Base-by-base conservation (phyloP, 2,329 filamentous ascomycete genomes). In the Fusarium chuoi region DNA sequence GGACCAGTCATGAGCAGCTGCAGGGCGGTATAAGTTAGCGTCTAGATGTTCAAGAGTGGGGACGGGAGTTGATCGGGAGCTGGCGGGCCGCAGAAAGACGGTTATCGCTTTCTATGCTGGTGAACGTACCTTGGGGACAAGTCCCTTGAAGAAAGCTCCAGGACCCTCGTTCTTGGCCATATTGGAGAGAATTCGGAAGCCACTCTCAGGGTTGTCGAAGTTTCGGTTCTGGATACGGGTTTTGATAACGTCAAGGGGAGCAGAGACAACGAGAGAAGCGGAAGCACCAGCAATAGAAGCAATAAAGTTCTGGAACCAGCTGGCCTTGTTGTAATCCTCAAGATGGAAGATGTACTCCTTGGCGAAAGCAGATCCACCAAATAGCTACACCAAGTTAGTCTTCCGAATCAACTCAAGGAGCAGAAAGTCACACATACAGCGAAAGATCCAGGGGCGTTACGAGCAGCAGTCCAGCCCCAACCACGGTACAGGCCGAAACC, bases 171-270 rank as follows among this genome's bases (percentile, higher is more conserved):
- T 90, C 87, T 92, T 94, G 75, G 94, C 90, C 96, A 99, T 99
- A 83, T 95, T 97, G 73, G 91, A 89, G 71, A 99, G 86, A 78
- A 99, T 98, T 80, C 91, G 90, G 89, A 98, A 94, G 48, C 96
- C 96, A 78, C 93, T 93, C 87, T 98, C 95, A 68, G 96, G 96
- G 87, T 98, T 96, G 75, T 99, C 96, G 79, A 99, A 99, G 88
- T 99, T 98, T 81, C 93, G 91, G 89, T 98, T 98, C 86, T 98
- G 96, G 79, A 98, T 98, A 80, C 96, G 91, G 68, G 96, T 98
- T 90, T 98, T 98, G 89, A 98, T 96, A 78, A 98, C 96, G 81
- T 98, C 96, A 68, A 98, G 89, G 35, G 96, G 96, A 30, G 95
- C 95, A n/a, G 95, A 98, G 56, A 99, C 96, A 55, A 99, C 84